Conservation (phyloP, 331 rosid species). For the Dryas integrifolia region DNA sequence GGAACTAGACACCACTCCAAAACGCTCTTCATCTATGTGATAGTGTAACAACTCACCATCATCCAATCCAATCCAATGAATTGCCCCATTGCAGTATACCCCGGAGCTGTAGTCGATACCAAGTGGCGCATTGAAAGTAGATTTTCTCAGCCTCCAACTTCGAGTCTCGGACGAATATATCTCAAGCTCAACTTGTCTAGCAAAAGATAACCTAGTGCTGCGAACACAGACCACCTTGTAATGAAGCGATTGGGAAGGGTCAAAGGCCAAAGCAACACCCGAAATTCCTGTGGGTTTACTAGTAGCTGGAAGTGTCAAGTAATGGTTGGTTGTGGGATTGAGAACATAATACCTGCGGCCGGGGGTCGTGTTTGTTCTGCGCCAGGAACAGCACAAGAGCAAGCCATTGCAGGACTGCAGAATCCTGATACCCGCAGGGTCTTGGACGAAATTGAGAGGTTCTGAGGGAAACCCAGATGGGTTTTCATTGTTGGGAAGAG, state of each 20-base stretch:
- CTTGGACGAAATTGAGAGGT: constrained; percentile 21
- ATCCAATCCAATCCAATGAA: constrained; percentile 26
- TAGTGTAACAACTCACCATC: neutral
- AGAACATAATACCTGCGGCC: constrained; percentile 14
- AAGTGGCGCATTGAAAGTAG: neutral
- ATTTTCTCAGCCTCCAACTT: too few species aligned
- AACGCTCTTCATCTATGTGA: neutral
- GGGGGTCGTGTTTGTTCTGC: neutral
- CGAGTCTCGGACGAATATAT: neutral
- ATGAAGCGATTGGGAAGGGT: constrained; percentile 19
- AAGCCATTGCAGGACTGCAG: constrained; percentile 45
- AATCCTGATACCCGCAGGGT: constrained; percentile 7
- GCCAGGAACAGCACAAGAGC: constrained; percentile 20
- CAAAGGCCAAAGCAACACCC: constrained; percentile 29
- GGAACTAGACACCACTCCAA: constrained; percentile 8
- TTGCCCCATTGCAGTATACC: constrained; percentile 33
- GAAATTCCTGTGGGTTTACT: neutral
- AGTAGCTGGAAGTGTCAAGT: neutral
- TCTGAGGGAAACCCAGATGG: neutral
- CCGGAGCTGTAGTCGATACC: constrained; percentile 23
- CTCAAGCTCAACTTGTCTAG: neutral
- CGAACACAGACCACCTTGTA: constrained; percentile 24
- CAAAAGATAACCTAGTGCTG: constrained; percentile 2
- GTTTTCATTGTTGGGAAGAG: neutral
- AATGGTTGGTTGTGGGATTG: constrained; percentile 31